phyloP scores from a whole-genome alignment of 495 filamentous ascomycete genomes.

The Tuber indicum region DNA sequence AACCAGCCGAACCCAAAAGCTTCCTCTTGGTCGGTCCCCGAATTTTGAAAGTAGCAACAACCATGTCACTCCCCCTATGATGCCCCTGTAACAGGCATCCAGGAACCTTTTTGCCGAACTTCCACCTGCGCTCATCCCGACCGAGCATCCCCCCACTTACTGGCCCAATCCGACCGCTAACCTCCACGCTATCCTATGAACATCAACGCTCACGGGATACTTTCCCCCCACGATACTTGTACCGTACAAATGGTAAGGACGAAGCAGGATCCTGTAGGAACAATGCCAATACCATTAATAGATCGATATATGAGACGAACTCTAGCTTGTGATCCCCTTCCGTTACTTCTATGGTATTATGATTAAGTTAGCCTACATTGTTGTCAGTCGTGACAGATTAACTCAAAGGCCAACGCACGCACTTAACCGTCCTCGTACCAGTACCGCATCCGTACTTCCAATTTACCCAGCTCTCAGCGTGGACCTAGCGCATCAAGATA shows the following conservation, averaged over 20 bases:
- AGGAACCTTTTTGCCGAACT: slow-evolving; percentile 3
- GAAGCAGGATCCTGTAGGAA: neutral
- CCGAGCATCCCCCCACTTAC: neutral
- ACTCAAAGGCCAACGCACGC: neutral
- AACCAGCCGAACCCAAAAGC: neutral
- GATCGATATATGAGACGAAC: neutral
- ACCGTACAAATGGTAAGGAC: neutral
- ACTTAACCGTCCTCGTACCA: neutral
- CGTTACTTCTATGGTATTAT: neutral
- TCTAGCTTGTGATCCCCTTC: neutral
- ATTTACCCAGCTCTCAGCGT: slow-evolving; percentile 1
- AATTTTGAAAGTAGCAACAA: neutral
- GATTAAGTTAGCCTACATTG: neutral
- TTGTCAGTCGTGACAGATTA: neutral
- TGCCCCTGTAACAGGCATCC: slow-evolving; percentile 1
- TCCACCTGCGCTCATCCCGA: neutral
- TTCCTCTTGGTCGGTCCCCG: neutral
- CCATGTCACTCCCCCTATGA: neutral
- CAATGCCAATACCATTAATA: neutral
- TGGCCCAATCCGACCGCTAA: neutral
- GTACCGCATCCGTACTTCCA: neutral
- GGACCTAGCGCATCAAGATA: neutral
- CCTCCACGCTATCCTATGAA: neutral
- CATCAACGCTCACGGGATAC: neutral
- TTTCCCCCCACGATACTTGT: neutral